phyloP scores from a whole-genome alignment of 2,329 filamentous ascomycete species.

The Moelleriella libera region DNA sequence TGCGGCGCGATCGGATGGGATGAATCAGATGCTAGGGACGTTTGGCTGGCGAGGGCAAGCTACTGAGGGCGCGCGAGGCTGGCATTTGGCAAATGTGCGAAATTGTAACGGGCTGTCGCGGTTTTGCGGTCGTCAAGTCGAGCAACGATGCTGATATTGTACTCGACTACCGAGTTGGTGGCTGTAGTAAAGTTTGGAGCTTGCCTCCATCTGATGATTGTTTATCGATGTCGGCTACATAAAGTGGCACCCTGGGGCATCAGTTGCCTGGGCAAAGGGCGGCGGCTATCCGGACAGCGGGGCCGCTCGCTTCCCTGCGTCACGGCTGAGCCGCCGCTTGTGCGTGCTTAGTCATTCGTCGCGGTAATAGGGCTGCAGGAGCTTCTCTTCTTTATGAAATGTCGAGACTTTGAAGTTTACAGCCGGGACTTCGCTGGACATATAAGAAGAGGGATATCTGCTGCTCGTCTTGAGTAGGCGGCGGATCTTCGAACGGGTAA shows the following conservation, averaged over 20 bases:
- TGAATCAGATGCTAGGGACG: background rate
- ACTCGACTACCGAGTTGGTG: background rate
- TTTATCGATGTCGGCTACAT: no score
- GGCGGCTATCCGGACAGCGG: background rate
- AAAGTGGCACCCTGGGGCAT: background rate
- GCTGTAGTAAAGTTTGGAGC: background rate
- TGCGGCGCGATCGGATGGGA: background rate
- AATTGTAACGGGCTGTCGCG: background rate
- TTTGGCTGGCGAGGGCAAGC: background rate
- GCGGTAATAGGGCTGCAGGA: no score
- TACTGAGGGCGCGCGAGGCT: background rate
- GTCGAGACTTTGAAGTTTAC: no score
- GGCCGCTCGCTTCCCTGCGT: no score
- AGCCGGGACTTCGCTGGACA: no score
- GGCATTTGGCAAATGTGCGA: background rate
- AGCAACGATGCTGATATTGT: background rate
- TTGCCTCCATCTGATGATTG: no score
- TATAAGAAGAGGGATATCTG: no score
- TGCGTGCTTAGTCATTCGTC: no score
- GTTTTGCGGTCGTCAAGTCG: background rate
- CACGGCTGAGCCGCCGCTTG: no score
- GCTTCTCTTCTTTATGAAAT: no score
- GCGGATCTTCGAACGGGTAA: no score
- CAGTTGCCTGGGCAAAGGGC: background rate
- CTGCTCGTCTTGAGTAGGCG: no score